These are phyloP conservation scores for Lachnellula cervina DNA, from an alignment of 2,329 filamentous ascomycete species.

Conservation along the genomic window DNA sequence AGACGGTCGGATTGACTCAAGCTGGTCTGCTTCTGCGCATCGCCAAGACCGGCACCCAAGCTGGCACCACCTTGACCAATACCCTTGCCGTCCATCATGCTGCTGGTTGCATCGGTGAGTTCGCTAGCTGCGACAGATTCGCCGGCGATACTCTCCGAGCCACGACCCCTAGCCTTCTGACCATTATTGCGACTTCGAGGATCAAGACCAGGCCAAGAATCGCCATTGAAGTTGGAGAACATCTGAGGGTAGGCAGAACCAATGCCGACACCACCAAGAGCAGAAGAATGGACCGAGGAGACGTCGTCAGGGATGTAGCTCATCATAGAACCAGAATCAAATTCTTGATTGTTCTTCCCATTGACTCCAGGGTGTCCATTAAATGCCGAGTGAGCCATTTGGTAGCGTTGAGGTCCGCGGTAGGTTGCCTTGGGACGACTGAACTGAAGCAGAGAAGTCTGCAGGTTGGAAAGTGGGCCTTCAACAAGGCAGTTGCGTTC, in stretches of 20 bases:
- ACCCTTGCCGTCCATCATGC: slow-evolving; percentile 69
- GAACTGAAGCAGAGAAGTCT: slow-evolving; percentile 91
- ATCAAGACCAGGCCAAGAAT: slow-evolving; percentile 80
- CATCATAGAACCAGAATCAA: slow-evolving; percentile 79
- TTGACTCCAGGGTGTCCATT: slow-evolving; percentile 31
- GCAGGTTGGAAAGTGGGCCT: slow-evolving; percentile 90
- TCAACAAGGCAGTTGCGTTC: slow-evolving; percentile 94
- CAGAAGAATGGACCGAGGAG: slow-evolving; percentile 89
- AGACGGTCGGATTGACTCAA: slow-evolving; percentile 83
- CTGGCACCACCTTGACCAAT: slow-evolving; percentile 83
- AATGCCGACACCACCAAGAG: slow-evolving; percentile 79
- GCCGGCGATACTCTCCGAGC: slow-evolving; percentile 75
- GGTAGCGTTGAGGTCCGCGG: slow-evolving; percentile 80
- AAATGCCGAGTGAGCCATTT: slow-evolving; percentile 62
- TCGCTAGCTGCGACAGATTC: slow-evolving; percentile 92
- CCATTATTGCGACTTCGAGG: slow-evolving; percentile 58
- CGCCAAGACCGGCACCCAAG: slow-evolving; percentile 73
- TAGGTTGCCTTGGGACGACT: slow-evolving; percentile 89
- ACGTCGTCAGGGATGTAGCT: slow-evolving; percentile 97
- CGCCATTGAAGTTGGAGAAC: slow-evolving; percentile 87
- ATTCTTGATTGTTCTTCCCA: slow-evolving; percentile 31
- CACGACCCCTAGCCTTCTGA: slow-evolving; percentile 61
- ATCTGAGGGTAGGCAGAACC: slow-evolving; percentile 81
- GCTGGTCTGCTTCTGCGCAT: slow-evolving; percentile 65
- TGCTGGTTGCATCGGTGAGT: slow-evolving; percentile 76